Conservation (phyloP, 2,329 filamentous ascomycete species). For the Zasmidium citrigriseum region DNA sequence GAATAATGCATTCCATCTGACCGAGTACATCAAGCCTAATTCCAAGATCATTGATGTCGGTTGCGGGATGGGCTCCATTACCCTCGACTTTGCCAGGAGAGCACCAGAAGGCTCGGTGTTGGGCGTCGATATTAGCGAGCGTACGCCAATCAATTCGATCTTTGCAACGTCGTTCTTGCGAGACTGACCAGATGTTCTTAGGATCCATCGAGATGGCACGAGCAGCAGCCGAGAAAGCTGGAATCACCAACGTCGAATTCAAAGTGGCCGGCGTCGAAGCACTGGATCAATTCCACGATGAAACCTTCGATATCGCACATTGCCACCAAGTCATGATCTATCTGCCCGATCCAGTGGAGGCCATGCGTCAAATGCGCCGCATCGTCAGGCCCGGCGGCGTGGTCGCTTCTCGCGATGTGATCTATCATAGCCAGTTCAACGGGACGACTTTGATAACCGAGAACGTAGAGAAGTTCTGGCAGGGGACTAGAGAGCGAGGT, state of each 20-base stretch:
- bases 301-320: conserved; percentile 58
- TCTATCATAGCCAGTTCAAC: background rate
- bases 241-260: background rate
- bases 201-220: background rate
- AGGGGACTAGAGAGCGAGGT: conserved; percentile 59
- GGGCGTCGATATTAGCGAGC: conserved; percentile 34
- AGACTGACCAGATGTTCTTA: background rate
- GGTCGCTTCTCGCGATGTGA: conserved; percentile 38
- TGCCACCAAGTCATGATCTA: conserved; percentile 61
- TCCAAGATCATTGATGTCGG: conserved; percentile 39
- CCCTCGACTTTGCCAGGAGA: conserved; percentile 31
- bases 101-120: conserved; percentile 28
- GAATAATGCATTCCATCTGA: conserved; percentile 17
- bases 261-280: background rate
- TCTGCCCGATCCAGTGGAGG: conserved; percentile 50
- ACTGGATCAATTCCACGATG: background rate
- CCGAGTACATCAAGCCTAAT: conserved; percentile 21
- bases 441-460: background rate
- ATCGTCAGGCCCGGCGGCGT: conserved; percentile 48
- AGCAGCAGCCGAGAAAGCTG: background rate
- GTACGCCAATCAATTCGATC: background rate
- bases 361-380: conserved; percentile 55
- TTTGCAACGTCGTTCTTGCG: background rate
- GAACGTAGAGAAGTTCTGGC: conserved; percentile 46
- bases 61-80: conserved; percentile 40